Evolutionary conservation across 768 basidiomycete species (phyloP).

Genomic region (Tephrocybe sp.): DNA sequence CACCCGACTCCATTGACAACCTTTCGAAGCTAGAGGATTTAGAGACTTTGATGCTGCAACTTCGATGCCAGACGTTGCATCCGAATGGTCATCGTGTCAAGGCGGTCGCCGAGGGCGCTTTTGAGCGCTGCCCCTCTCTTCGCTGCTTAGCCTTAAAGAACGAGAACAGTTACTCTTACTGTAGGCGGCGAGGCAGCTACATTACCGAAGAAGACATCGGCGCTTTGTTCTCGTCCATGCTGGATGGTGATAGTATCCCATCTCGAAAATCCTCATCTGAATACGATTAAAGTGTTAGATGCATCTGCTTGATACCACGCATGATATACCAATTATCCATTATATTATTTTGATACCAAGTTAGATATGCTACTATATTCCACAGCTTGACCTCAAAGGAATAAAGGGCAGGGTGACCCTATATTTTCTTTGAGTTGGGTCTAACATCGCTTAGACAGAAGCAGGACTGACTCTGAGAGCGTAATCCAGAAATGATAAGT

Average conservation of each 20-base stretch:
- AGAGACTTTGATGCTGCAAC: conserved; percentile 5
- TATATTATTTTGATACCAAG: too few relatives aligned
- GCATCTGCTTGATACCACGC: neutral
- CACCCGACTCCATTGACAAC: conserved; percentile 1
- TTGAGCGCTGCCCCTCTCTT: conserved; percentile 13
- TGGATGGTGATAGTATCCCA: neutral
- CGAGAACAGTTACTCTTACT: neutral
- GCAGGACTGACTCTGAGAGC: too few relatives aligned
- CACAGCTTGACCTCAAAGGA: conserved; percentile 32
- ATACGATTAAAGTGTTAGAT: neutral
- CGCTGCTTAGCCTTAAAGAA: conserved; percentile 8
- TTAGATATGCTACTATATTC: neutral
- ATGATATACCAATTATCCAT: too few relatives aligned
- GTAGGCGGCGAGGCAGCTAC: conserved; percentile 3
- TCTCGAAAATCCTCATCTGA: neutral
- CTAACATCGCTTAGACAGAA: conserved; percentile 34
- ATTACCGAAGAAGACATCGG: conserved; percentile 1
- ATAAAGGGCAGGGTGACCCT: conserved; percentile 29
- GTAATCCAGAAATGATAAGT: too few relatives aligned
- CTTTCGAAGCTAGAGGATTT: conserved; percentile 10
- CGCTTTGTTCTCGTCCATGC: neutral
- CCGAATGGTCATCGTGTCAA: neutral
- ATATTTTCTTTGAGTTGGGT: conserved; percentile 32
- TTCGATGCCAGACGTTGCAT: neutral
- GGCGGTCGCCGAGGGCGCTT: conserved; percentile 6